phyloP scores from a whole-genome alignment of 345 rosid genomes.

The Dovyalis caffra region DNA sequence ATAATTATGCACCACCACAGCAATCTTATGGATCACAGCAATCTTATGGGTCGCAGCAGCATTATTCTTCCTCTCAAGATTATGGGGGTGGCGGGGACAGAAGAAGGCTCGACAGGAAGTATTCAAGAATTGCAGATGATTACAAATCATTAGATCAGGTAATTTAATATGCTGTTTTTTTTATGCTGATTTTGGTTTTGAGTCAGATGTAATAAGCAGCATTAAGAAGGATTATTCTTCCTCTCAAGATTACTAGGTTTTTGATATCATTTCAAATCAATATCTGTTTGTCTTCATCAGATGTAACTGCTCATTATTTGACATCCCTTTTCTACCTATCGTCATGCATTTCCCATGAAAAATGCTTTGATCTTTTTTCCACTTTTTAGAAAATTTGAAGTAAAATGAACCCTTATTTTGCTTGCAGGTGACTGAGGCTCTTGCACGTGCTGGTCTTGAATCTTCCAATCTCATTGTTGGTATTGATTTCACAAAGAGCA shows the following conservation, averaged over 20 bases:
- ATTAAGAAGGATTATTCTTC: too few relatives aligned
- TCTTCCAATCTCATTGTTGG: conserved; percentile 38
- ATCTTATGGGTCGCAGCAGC: conserved; percentile 31
- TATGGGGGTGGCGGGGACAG: conserved; percentile 19
- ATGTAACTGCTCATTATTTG: too few relatives aligned
- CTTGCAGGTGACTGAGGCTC: conserved; percentile 33
- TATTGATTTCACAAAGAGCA: conserved; percentile 37
- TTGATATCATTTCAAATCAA: neutral
- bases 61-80: conserved; percentile 30
- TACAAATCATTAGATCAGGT: conserved; percentile 85
- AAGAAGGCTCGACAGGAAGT: conserved; percentile 65
- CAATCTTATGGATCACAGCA: conserved; percentile 37
- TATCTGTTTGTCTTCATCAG: neutral
- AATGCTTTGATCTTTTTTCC: neutral
- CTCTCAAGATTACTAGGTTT: neutral
- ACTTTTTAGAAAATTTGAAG: neutral
- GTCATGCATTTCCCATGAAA: neutral
- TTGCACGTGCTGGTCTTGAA: conserved; percentile 32
- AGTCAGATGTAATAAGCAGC: neutral
- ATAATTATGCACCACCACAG: conserved; percentile 30
- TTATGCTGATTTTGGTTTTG: neutral
- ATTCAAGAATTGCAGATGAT: conserved; percentile 70
- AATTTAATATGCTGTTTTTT: neutral
- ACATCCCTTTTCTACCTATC: neutral
- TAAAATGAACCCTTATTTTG: neutral